A percentile compares a stretch with the other conserved stretches of the same genome.
These are phyloP conservation scores for Phaeosphaeriaceae sp. DNA, from an alignment of 2,329 filamentous ascomycete species.

Conservation along the genomic window DNA sequence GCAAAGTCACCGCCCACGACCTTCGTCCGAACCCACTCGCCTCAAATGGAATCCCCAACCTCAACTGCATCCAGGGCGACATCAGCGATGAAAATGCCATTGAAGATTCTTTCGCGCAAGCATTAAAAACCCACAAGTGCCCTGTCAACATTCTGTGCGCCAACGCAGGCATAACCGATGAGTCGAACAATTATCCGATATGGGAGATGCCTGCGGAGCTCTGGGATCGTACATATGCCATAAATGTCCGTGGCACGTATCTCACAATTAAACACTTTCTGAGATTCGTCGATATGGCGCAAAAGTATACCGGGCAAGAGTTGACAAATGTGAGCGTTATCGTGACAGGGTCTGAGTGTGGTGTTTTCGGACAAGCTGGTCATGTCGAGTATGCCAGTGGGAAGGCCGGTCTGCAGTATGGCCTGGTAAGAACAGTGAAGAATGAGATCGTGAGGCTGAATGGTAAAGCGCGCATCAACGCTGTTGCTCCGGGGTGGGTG, in stretches of 20 bases:
- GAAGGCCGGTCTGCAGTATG: conserved; percentile 59
- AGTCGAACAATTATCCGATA: conserved; percentile 57
- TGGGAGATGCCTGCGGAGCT: conserved; percentile 61
- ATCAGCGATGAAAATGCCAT: conserved; percentile 59
- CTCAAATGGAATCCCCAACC: conserved; percentile 38
- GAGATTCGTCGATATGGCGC: conserved; percentile 49
- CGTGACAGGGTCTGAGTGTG: conserved; percentile 62
- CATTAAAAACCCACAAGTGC: conserved; percentile 53
- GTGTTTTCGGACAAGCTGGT: conserved; percentile 60
- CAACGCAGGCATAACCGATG: conserved; percentile 62
- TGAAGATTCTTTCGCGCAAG: conserved; percentile 50
- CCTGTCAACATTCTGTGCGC: conserved; percentile 62
- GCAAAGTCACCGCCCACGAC: conserved; percentile 64
- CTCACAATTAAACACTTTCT: conserved; percentile 66
- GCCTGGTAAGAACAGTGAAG: conserved; percentile 61
- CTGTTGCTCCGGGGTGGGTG: conserved; percentile 60
- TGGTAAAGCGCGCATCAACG: conserved; percentile 60
- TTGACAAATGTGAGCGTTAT: conserved; percentile 61
- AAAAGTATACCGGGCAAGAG: conserved; percentile 49
- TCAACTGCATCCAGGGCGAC: conserved; percentile 57
- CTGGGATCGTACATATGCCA: conserved; percentile 61
- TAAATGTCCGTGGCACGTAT: conserved; percentile 62
- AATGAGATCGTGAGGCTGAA: conserved; percentile 64
- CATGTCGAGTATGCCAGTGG: conserved; percentile 62
- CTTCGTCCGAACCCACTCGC: conserved; percentile 47